Evolutionary conservation across 2,329 filamentous ascomycete genomes (phyloP).

Genomic region (Phyllosticta capitalensis): DNA sequence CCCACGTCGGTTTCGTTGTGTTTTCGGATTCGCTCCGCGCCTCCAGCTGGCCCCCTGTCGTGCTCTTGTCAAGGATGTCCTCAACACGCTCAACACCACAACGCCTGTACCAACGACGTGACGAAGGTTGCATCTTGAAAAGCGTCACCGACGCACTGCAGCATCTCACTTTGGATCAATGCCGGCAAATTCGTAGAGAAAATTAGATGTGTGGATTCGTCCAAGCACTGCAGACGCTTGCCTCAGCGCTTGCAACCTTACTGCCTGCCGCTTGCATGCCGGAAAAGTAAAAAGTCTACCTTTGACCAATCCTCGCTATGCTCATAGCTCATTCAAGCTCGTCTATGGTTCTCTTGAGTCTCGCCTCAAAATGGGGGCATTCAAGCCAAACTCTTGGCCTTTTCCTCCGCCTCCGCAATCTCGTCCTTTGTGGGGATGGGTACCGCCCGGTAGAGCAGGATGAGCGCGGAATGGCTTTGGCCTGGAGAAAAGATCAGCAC

Average conservation of each 20-base stretch:
- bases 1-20: no score
- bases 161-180: background rate
- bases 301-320: slow-evolving; percentile 3
- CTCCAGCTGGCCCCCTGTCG: no score
- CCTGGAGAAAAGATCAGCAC: slow-evolving; percentile 26
- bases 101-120: background rate
- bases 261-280: background rate
- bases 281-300: background rate
- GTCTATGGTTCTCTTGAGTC: slow-evolving; percentile 2
- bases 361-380: background rate
- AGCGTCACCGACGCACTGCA: background rate
- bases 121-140: background rate
- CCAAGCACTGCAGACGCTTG: background rate
- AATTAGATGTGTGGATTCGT: background rate
- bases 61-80: background rate
- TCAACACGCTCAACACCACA: background rate
- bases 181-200: background rate
- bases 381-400: background rate
- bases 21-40: no score
- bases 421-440: slow-evolving; percentile 25
- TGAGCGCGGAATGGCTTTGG: slow-evolving; percentile 74
- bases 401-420: background rate
- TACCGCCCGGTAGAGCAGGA: slow-evolving; percentile 69
- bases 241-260: background rate
- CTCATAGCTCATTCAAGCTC: slow-evolving; percentile 8